Evolutionary conservation across 1,284 basidiomycete genomes (phyloP).

Genomic region (Cutaneotrichosporon dermatis): DNA sequence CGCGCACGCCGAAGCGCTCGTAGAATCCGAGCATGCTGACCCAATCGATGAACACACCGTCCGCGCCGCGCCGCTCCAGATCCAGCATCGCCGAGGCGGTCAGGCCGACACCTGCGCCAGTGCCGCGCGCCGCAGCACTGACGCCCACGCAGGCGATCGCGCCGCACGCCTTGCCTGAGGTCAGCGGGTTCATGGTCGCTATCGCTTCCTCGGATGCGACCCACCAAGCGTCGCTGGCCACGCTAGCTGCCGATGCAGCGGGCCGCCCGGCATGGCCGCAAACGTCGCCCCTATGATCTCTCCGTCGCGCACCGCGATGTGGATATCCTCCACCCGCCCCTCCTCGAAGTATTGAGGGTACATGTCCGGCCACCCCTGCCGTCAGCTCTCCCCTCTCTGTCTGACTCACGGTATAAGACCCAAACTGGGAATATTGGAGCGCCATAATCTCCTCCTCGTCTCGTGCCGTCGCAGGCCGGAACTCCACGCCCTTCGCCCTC

Average conservation of each 20-base stretch:
- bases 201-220: too few relatives aligned
- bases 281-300: constrained; percentile 22
- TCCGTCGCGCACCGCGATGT: constrained; percentile 14
- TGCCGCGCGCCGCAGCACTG: constrained; percentile 5
- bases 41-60: constrained; percentile 32
- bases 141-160: constrained; percentile 25
- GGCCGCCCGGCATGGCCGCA: constrained; percentile 11
- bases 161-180: constrained; percentile 18
- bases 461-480: constrained; percentile 9
- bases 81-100: constrained; percentile 16
- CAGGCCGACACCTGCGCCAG: constrained; percentile 22
- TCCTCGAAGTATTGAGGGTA: constrained; percentile 17
- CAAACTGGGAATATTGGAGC: constrained; percentile 23
- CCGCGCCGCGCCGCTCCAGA: constrained; percentile 20
- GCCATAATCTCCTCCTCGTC: constrained; percentile 15
- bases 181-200: too few relatives aligned
- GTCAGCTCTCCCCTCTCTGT: not conserved
- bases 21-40: constrained; percentile 26
- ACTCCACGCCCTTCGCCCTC: constrained; percentile 12
- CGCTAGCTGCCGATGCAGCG: constrained; percentile 11
- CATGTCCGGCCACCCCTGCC: constrained; percentile 29
- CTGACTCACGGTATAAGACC: constrained; percentile 16
- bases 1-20: constrained; percentile 17
- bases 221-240: constrained; percentile 20
- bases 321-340: constrained; percentile 17